Evolutionary conservation across 176 grass and related monocot species (phyloP), one percentile per base, ranked within the genome.

Genomic region (Tillandsia leiboldiana): DNA sequence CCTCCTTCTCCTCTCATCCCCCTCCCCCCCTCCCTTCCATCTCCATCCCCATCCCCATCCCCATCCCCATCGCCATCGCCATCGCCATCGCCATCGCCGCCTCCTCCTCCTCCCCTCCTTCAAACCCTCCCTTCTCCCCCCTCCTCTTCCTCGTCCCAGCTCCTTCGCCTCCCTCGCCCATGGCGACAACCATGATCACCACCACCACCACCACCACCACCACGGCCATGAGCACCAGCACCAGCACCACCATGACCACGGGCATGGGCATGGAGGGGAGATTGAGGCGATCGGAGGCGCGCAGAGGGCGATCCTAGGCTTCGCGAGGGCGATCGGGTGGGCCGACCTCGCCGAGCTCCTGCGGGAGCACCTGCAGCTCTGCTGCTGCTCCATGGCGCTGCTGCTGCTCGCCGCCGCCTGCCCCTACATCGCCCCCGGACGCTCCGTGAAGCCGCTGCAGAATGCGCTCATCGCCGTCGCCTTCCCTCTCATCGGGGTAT

Each of bases 401-500:
- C 86, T 97, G 63, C 89, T 97, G 1, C n/a, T 81, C 8, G 93
- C 93, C 8, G 75, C 93, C 65, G 58, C 66, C 63, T 83, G 82
- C 69, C 93, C 89, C 51, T 81, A 90, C 68, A 58, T 79, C 14
- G 11, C 81, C 11, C 89, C 57, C 8, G 78, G 74, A 2, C 80
- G 48, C 11, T 63, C 76, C 0, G 65, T 63, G 26, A 76, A 74
- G 48, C 76, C 70, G 15, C 78, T 92, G 27, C 93, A 85, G 83
- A 81, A 77, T 24, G 70, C 67, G 0, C 82, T 90, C 53, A 81
- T 97, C 52, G 77, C 93, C 17, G 50, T 97, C 18, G 93, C 93
- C 12, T 97, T 97, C 70, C 93, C 93, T 62, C 93, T 97, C 57
- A 86, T 97, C n/a, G 93, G 93, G 75, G 93, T 97, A 59, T 22